Evolutionary conservation across 2,329 filamentous ascomycete genomes (phyloP), one percentile per base, ranked within the genome.

Genomic region (Cladophialophora immunda): DNA sequence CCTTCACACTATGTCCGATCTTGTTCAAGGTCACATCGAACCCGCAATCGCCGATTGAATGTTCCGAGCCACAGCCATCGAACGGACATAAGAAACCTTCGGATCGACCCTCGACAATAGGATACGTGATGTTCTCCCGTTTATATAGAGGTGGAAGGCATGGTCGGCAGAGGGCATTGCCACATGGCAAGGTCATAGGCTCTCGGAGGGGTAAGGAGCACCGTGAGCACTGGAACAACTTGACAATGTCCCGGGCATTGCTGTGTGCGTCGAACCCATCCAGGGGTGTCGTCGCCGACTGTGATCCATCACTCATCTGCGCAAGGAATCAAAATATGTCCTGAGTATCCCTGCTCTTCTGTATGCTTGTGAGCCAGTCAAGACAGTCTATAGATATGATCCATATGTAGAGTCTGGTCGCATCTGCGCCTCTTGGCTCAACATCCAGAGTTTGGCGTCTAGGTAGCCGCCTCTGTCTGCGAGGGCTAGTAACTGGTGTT

Each of bases 141-240:
- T 83, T 77, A 73, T 90, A 86, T 2, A 88, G 80, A 55, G 86
- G 79, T 1, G 93, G 93, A 1, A 97, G 79, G 78, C 94, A 97
- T 58, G 78, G 77, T 73, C 86, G 88, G 80, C 94, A 97, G 11
- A 97, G 78, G 11, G 89, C 90, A 74, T 90, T 87, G 30, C 93
- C 93, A 76, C 94, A 97, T 4, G 93, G 93, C 4, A 97, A 81
- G 0, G 91, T 91, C 64, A 93, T 84, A 4, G 93, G 92, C 8
- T 87, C 83, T 54, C 80, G 83, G 32, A 95, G 81, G 0, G 90
- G 89, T 52, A 81, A 82, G 3, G 89, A 92, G 77, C 94, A 97
- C 69, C 86, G 81, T 11, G 85, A 85, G 76, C 94, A 97, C 79
- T 96, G 92, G 61, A 95, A 84, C 47, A 95, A 81, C 52, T 89